A percentile compares a stretch with the other conserved stretches of the same genome.
Conservation (phyloP, 176 grass and related monocot genomes). For the Saccharum officinarum region DNA sequence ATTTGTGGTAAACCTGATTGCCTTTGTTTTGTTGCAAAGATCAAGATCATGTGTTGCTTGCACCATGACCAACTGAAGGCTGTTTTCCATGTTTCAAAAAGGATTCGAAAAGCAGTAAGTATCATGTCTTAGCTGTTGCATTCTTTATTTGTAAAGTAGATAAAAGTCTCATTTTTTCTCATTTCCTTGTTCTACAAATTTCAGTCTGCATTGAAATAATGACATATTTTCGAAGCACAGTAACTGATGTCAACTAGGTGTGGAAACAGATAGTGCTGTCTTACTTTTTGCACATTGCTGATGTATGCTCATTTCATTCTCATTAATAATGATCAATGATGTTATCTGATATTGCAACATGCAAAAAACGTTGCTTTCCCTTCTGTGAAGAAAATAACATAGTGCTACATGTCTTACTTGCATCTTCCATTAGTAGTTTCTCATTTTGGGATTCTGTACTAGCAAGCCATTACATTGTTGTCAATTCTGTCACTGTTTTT, state of each 20-base stretch:
- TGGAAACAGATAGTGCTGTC: neutral
- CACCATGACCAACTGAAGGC: conserved; percentile 76
- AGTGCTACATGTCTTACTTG: neutral
- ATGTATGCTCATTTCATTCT: neutral
- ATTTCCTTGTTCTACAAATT: conserved; percentile 14
- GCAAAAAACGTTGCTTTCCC: neutral
- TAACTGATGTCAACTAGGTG: neutral
- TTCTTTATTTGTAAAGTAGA: conserved; percentile 3
- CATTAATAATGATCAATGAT: neutral
- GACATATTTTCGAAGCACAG: neutral
- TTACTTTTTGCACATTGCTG: neutral
- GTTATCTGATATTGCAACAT: neutral
- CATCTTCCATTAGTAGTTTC: neutral
- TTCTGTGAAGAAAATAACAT: neutral
- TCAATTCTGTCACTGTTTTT: neutral
- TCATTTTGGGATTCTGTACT: neutral
- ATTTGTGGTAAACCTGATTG: conserved; percentile 29
- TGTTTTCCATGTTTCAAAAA: conserved; percentile 83
- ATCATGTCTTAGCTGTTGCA: neutral
- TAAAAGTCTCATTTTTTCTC: neutral
- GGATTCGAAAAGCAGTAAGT: conserved; percentile 73
- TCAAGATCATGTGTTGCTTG: conserved; percentile 81
- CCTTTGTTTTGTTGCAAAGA: conserved; percentile 44
- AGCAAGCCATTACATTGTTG: neutral
- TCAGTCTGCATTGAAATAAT: neutral